Evolutionary conservation across 2,329 filamentous ascomycete species (phyloP), one percentile per base, ranked within the genome.

Genomic region (Thielaviopsis ethacetica): DNA sequence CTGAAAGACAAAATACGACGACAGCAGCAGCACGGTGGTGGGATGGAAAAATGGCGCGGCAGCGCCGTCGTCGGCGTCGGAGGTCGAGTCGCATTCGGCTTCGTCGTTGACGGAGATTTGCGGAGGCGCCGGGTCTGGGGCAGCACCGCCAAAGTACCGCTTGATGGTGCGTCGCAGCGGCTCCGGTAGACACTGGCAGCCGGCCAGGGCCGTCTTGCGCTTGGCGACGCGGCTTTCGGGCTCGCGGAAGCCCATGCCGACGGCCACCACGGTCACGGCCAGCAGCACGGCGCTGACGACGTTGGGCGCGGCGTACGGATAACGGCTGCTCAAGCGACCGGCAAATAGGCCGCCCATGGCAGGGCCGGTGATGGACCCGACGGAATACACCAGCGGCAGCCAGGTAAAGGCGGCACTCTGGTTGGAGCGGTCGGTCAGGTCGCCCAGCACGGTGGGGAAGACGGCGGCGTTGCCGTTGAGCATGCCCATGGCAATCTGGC

Each of bases 391-490:
- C 47, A 97, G 86, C 0, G 93, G 93, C 50, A 98, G 75, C 73
- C 95, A 98, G 1, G 88, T 93, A 66, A 98, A 98, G 0, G 90
- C 93, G 57, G 81, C 80, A 67, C 88, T 93, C 75, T 98, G 93
- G 69, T 98, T 98, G 63, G 86, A 93, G 58, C 89, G 83, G 68
- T 97, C 91, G 1, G 93, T 98, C 57, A 98, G 86, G 70, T 98
- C 93, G 49, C 93, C 93, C 54, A 98, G 71, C 54, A 91, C 95
- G 0, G 93, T 96, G 7, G 89, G 91, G 15, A 98, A 90, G 13
- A 96, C 84, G 4, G 89, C 91, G 30, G 93, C 90, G 66, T 98
- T 98, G 57, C 93, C 93, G 69, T 97, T 98, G 56, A 95, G 81
- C 57, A 95, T 69, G 3, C 93, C 93, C 90, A 97, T 96, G 63